Evolutionary conservation across 495 filamentous ascomycete species (phyloP).

Genomic region (Tuber aestivum): DNA sequence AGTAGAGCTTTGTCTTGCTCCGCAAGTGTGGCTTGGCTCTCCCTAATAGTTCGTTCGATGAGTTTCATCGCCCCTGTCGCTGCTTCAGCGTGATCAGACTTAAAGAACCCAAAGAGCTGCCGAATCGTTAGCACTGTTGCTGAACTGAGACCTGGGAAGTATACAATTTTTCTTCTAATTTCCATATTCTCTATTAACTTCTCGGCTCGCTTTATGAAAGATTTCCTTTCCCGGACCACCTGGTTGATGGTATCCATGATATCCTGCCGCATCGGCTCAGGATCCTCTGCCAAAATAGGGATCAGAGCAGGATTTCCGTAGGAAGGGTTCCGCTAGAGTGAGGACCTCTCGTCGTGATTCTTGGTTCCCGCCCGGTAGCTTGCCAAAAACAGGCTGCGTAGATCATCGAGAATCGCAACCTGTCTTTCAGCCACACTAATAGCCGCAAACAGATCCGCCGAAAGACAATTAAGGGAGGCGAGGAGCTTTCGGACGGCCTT

Average conservation of each 20-base stretch:
- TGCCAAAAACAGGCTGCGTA: not conserved
- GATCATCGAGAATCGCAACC: not conserved
- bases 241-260: not conserved
- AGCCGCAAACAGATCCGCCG: not conserved
- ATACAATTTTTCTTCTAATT: not conserved
- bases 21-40: not conserved
- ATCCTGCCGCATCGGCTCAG: not conserved
- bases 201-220: not conserved
- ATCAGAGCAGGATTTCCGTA: not conserved
- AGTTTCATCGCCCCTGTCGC: not conserved
- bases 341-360: not conserved
- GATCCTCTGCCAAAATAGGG: not conserved
- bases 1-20: not conserved
- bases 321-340: not conserved
- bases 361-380: not conserved
- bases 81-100: not conserved
- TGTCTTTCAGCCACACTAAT: not conserved
- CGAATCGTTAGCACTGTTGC: not conserved
- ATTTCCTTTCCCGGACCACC: not conserved
- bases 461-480: not conserved
- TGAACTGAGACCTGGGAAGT: not conserved
- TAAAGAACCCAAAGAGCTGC: not conserved
- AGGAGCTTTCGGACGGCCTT: not conserved
- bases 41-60: not conserved
- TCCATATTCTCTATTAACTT: not conserved